These are phyloP conservation scores for Globisporangium apiculatum DNA, from an alignment of 352 stramenopile species.

Conservation along the genomic window DNA sequence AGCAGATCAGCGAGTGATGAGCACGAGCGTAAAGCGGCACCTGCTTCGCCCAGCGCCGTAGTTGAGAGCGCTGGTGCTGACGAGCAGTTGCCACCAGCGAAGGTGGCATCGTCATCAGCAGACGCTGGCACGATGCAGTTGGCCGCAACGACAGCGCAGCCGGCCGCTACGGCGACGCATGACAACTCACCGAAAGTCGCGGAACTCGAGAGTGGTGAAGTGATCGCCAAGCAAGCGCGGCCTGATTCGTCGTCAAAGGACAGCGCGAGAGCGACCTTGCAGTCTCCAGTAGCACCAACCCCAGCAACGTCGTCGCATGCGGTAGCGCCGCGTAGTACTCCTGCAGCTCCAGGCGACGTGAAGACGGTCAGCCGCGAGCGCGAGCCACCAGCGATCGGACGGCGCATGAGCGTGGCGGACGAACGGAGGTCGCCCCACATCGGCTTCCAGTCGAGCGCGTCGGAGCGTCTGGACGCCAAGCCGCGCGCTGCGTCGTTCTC, in stretches of 20 bases:
- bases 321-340: background rate
- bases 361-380: background rate
- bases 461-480: conserved; percentile 17
- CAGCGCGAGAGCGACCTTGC: background rate
- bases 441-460: conserved; percentile 3
- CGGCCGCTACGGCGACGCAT: background rate
- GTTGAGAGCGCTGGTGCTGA: too few relatives aligned
- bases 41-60: too few relatives aligned
- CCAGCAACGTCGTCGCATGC: background rate
- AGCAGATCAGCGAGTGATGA: too few relatives aligned
- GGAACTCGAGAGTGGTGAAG: background rate
- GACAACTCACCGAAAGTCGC: background rate
- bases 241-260: background rate
- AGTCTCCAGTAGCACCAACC: background rate
- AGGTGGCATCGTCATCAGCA: too few relatives aligned
- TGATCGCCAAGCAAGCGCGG: background rate
- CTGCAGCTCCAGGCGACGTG: background rate
- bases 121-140: background rate
- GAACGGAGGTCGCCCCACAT: conserved; percentile 24
- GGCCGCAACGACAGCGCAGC: background rate
- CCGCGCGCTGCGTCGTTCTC: conserved; percentile 36
- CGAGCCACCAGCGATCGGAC: background rate
- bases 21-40: too few relatives aligned
- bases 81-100: too few relatives aligned
- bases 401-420: conserved; percentile 9